These are phyloP conservation scores for Sherardia arvensis DNA, from an alignment of 257 asterid genomes.

Conservation along the genomic window DNA sequence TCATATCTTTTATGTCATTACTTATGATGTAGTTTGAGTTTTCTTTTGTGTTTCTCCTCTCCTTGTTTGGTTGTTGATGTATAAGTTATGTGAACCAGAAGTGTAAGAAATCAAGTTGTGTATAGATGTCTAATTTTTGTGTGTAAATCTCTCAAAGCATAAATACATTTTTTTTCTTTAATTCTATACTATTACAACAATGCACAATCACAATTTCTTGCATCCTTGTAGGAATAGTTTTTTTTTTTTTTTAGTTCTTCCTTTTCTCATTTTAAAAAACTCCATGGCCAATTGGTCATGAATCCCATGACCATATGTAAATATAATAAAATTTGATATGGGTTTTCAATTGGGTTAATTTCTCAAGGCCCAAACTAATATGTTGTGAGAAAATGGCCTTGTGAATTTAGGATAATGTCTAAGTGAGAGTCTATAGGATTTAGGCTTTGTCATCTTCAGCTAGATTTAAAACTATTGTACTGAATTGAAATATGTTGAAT, in stretches of 20 bases:
- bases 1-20: conserved; percentile 2
- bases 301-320: no score
- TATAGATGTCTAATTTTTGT: not conserved
- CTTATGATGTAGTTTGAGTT: conserved; percentile 8
- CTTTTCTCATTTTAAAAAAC: not conserved
- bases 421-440: no score
- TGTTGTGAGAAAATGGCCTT: not conserved
- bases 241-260: no score
- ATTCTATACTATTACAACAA: no score
- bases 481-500: no score
- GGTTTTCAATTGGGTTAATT: not conserved
- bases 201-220: no score
- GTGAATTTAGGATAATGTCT: not conserved
- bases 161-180: no score
- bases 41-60: not conserved
- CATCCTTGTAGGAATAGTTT: not conserved
- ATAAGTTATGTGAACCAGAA: conserved; percentile 3
- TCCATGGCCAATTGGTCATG: not conserved
- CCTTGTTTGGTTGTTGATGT: conserved; percentile 1
- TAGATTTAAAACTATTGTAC: no score
- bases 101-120: conserved; percentile 5
- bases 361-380: not conserved
- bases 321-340: no score
- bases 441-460: no score
- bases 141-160: not conserved